Percentiles rank a stretch among this genome's conserved stretches.
These are phyloP conservation scores for Acanthamoeba divionensis DNA, from an alignment of 208 protist genomes.

Conservation along the genomic window DNA sequence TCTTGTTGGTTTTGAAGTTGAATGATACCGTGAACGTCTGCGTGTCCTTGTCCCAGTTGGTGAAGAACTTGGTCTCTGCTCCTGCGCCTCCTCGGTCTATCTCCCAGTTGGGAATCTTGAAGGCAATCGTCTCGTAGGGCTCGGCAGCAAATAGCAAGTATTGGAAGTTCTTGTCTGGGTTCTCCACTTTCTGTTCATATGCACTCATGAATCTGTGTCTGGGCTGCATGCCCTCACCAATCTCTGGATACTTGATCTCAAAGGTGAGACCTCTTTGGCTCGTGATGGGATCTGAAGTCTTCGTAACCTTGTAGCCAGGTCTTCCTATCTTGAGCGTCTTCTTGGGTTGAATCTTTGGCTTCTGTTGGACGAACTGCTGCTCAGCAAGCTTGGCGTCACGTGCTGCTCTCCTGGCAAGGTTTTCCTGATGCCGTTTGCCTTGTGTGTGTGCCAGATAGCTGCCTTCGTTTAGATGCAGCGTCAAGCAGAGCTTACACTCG, in stretches of 20 bases:
- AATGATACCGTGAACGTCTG: slow-evolving; percentile 43
- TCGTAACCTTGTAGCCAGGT: slow-evolving; percentile 83
- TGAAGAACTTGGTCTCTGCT: slow-evolving; percentile 73
- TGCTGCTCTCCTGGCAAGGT: slow-evolving; percentile 78
- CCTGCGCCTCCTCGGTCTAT: slow-evolving; percentile 70
- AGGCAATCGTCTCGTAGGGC: slow-evolving; percentile 91
- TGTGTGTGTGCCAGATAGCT: slow-evolving; percentile 94
- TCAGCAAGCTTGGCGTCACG: slow-evolving; percentile 37
- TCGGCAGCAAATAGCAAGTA: slow-evolving; percentile 91
- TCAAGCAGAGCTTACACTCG: slow-evolving; percentile 93
- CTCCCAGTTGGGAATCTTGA: slow-evolving; percentile 86
- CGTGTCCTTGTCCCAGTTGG: slow-evolving; percentile 71
- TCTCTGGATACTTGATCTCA: slow-evolving; percentile 89
- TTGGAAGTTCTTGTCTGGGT: slow-evolving; percentile 69
- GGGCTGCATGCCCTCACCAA: slow-evolving; percentile 84
- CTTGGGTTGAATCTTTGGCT: neutral
- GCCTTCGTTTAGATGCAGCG: slow-evolving; percentile 90
- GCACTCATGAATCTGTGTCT: slow-evolving; percentile 87
- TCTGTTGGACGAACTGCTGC: neutral
- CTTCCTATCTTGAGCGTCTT: slow-evolving; percentile 52
- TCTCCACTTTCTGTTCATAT: slow-evolving; percentile 89
- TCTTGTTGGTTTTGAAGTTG: too few species aligned
- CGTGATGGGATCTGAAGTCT: slow-evolving; percentile 81
- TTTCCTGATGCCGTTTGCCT: slow-evolving; percentile 90
- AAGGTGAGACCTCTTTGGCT: slow-evolving; percentile 79